Percentiles rank a stretch among this genome's conserved stretches.
Evolutionary conservation across 768 basidiomycete species (phyloP).

Genomic region (Pleurotus eryngii): DNA sequence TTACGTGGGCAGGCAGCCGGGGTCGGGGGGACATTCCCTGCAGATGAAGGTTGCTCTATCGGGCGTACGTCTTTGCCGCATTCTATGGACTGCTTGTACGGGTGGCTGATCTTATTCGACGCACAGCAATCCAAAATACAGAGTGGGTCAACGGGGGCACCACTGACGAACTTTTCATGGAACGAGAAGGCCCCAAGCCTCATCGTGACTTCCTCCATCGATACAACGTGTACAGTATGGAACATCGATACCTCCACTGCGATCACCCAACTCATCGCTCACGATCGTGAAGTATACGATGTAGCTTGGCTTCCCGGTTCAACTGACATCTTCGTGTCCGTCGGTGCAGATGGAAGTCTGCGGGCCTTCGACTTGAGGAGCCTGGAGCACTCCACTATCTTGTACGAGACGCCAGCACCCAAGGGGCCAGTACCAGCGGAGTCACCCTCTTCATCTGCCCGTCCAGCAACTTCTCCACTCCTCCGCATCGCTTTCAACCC

Average conservation of each 20-base stretch:
- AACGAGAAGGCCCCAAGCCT: conserved; percentile 88
- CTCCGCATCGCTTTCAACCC: conserved; percentile 91
- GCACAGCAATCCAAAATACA: conserved; percentile 86
- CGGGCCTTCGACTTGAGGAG: conserved; percentile 96
- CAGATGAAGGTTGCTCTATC: conserved; percentile 75
- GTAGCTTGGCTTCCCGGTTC: conserved; percentile 98
- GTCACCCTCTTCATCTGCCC: conserved; percentile 56
- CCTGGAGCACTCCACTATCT: conserved; percentile 96
- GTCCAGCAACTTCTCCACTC: conserved; percentile 77
- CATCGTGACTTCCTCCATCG: conserved; percentile 96
- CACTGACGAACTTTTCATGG: conserved; percentile 97
- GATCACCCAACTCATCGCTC: conserved; percentile 95
- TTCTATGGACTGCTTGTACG: background rate
- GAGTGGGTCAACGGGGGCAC: conserved; percentile 77
- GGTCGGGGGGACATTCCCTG: conserved; percentile 57
- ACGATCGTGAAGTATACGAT: conserved; percentile 95
- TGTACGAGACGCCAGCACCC: conserved; percentile 89
- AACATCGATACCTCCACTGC: conserved; percentile 93
- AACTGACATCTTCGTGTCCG: conserved; percentile 96
- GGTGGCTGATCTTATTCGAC: background rate
- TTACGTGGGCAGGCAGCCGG: conserved; percentile 69
- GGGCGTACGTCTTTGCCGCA: conserved; percentile 52
- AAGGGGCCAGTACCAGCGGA: conserved; percentile 61
- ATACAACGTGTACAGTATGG: conserved; percentile 99
- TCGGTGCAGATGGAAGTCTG: conserved; percentile 94